Evolutionary conservation across 2,329 filamentous ascomycete species (phyloP).

Genomic region (Chlorencoelia australis): DNA sequence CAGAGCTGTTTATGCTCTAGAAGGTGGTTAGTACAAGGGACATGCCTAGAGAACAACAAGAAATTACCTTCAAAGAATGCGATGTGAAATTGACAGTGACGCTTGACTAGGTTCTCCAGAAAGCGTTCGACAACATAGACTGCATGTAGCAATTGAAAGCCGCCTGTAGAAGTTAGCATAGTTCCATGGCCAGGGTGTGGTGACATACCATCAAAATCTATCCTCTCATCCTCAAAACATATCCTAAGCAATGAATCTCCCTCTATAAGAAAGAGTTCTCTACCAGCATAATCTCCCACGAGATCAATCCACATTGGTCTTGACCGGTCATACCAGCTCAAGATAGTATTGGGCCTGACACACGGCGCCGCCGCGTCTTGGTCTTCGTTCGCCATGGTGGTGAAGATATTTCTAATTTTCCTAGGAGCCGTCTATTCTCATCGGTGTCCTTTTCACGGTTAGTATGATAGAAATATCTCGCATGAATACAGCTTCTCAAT

Average conservation of each 20-base stretch:
- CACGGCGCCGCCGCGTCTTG: too few relatives aligned
- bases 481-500: too few relatives aligned
- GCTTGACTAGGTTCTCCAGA: conserved; percentile 45
- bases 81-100: conserved; percentile 62
- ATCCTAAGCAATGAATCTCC: conserved; percentile 61
- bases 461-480: too few relatives aligned
- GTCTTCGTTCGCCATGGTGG: too few relatives aligned
- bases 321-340: conserved; percentile 33
- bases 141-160: conserved; percentile 63
- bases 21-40: conserved; percentile 5
- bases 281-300: conserved; percentile 66
- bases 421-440: too few relatives aligned
- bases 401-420: too few relatives aligned
- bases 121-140: conserved; percentile 59
- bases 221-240: conserved; percentile 48
- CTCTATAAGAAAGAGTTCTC: conserved; percentile 62
- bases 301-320: conserved; percentile 47
- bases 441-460: too few relatives aligned
- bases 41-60: not conserved
- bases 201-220: conserved; percentile 49
- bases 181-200: not conserved
- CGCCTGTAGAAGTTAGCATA: conserved; percentile 31
- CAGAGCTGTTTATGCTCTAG: conserved; percentile 42
- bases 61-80: conserved; percentile 46
- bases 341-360: conserved; percentile 20